Evolutionary conservation across 2,329 filamentous ascomycete species (phyloP).

Genomic region (Nemania abortiva): DNA sequence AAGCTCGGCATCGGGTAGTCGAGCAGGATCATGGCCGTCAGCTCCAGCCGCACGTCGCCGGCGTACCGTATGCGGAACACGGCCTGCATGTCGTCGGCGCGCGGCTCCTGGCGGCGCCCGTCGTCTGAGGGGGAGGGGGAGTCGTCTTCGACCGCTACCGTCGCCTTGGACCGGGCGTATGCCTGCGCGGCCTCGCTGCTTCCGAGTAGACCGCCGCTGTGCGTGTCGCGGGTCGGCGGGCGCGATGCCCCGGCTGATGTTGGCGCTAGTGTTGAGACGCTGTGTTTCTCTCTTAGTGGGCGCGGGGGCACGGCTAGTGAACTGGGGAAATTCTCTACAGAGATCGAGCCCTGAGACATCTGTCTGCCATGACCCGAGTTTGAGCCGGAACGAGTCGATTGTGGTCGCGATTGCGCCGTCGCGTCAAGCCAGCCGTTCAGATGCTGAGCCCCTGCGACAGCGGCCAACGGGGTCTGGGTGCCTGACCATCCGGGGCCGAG

Average conservation of each 20-base stretch:
- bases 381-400: conserved; percentile 37
- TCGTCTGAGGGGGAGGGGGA: conserved; percentile 25
- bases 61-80: conserved; percentile 91
- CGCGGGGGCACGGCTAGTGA: conserved; percentile 54
- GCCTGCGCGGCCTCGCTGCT: conserved; percentile 12
- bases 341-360: conserved; percentile 61
- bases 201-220: conserved; percentile 6
- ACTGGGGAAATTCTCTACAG: conserved; percentile 56
- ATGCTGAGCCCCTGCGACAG: conserved; percentile 78
- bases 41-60: conserved; percentile 85
- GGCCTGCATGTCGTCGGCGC: conserved; percentile 89
- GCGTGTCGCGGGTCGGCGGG: conserved; percentile 66
- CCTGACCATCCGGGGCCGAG: conserved; percentile 78
- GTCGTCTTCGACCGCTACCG: conserved; percentile 30
- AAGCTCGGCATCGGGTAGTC: conserved; percentile 99
- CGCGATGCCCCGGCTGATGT: conserved; percentile 66
- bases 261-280: conserved; percentile 71
- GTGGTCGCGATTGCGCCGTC: conserved; percentile 13
- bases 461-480: conserved; percentile 82
- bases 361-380: conserved; percentile 57
- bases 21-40: conserved; percentile 94
- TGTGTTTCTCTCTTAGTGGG: conserved; percentile 68
- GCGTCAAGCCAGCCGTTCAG: conserved; percentile 62
- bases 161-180: conserved; percentile 17
- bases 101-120: conserved; percentile 68